Evolutionary conservation across 106 monocot genomes (phyloP).

Genomic region (Apostasia shenzhenica): DNA sequence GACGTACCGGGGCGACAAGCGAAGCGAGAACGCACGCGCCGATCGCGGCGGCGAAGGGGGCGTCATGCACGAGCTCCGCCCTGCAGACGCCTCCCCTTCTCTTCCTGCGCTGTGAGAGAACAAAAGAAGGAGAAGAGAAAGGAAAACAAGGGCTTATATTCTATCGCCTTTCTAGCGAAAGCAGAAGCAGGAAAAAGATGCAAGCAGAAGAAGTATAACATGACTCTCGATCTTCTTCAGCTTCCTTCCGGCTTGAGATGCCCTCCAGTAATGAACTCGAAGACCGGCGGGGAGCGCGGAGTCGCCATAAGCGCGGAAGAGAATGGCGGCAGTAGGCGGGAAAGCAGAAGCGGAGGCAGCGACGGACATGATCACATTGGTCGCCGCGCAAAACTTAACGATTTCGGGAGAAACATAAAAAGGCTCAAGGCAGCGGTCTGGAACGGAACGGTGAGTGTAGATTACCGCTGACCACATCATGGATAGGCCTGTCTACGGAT

Average conservation of each 20-base stretch:
- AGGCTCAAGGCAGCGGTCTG: no score
- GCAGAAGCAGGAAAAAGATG: no score
- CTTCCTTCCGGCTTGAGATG: neutral
- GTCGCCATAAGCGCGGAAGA: neutral
- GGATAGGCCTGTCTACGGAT: no score
- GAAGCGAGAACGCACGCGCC: conserved; percentile 82
- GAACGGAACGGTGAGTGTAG: no score
- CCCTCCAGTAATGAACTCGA: neutral
- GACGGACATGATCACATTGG: neutral
- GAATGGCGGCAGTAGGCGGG: neutral
- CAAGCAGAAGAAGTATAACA: neutral
- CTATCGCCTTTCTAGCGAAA: no score
- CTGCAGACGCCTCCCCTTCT: conserved; percentile 16
- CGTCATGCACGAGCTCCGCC: conserved; percentile 63
- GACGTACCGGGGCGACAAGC: conserved; percentile 36
- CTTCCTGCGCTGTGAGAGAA: neutral
- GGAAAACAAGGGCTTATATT: neutral
- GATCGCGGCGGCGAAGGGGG: conserved; percentile 78
- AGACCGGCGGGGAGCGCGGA: neutral
- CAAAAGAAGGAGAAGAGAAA: neutral
- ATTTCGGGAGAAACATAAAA: no score
- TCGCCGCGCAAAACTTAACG: neutral
- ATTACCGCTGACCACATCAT: no score
- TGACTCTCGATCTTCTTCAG: conserved; percentile 1
- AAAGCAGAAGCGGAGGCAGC: neutral